Conservation (phyloP, 2,329 filamentous ascomycete species). For the Penicillium paneum region DNA sequence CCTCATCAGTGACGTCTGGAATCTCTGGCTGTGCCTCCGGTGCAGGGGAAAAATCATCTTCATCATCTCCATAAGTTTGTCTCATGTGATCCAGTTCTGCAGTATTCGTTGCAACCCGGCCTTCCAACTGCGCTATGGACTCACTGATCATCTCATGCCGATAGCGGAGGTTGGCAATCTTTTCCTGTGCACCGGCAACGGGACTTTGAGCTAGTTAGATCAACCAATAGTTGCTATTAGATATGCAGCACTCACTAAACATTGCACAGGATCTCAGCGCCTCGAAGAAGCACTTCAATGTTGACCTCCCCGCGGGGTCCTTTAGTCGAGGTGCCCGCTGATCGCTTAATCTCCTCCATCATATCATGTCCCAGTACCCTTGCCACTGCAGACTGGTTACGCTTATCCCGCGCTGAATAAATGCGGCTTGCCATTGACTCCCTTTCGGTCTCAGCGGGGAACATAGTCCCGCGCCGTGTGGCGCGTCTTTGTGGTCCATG, state of each 20-base stretch:
- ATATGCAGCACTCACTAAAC: slow-evolving; percentile 63
- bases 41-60: slow-evolving; percentile 53
- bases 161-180: slow-evolving; percentile 68
- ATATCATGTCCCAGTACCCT: slow-evolving; percentile 84
- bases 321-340: slow-evolving; percentile 54
- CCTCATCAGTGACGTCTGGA: slow-evolving; percentile 40
- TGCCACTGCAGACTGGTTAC: slow-evolving; percentile 77
- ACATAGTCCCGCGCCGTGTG: slow-evolving; percentile 50
- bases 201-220: slow-evolving; percentile 49
- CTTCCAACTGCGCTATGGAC: slow-evolving; percentile 78
- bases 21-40: slow-evolving; percentile 22
- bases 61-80: slow-evolving; percentile 52
- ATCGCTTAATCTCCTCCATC: slow-evolving; percentile 71
- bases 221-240: slow-evolving; percentile 1
- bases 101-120: slow-evolving; percentile 71
- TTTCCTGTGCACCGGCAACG: slow-evolving; percentile 71
- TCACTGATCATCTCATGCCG: slow-evolving; percentile 68
- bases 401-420: slow-evolving; percentile 55
- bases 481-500: slow-evolving; percentile 47
- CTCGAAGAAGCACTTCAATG: slow-evolving; percentile 76
- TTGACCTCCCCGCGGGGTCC: slow-evolving; percentile 68
- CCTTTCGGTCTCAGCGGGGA: slow-evolving; percentile 38
- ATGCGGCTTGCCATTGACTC: slow-evolving; percentile 47
- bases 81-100: slow-evolving; percentile 72
- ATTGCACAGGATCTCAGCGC: slow-evolving; percentile 83